phyloP scores from a whole-genome alignment of 495 filamentous ascomycete species.

The Neurospora intermedia region DNA sequence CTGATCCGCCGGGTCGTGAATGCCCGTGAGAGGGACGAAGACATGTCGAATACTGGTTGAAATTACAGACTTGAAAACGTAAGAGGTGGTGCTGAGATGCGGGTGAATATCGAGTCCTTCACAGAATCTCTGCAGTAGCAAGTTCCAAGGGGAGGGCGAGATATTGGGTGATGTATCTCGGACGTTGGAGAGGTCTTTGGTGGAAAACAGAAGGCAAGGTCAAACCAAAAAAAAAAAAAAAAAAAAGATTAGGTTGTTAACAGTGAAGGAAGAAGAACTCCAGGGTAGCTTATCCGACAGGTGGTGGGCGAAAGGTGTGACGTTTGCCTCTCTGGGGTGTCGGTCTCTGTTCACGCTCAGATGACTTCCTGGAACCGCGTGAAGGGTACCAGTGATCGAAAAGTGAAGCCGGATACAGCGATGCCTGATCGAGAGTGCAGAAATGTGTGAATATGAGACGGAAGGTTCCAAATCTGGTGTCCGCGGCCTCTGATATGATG shows the following conservation, averaged over 20 bases:
- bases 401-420: background rate
- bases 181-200: background rate
- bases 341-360: background rate
- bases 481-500: too few relatives aligned
- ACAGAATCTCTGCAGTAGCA: background rate
- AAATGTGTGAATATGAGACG: background rate
- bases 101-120: background rate
- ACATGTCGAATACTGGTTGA: background rate
- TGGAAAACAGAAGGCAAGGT: background rate
- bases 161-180: background rate
- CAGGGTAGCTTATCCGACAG: background rate
- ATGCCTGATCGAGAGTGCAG: background rate
- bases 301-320: background rate
- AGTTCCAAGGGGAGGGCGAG: background rate
- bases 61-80: background rate
- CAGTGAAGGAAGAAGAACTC: background rate
- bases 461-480: background rate
- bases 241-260: background rate
- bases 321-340: background rate
- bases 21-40: constrained; percentile 49
- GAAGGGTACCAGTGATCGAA: background rate
- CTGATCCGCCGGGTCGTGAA: constrained; percentile 49
- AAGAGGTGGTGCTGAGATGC: background rate
- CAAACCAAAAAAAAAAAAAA: background rate
- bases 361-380: background rate